Evolutionary conservation across 2,329 filamentous ascomycete genomes (phyloP).

Genomic region (Sporothrix schenckii): DNA sequence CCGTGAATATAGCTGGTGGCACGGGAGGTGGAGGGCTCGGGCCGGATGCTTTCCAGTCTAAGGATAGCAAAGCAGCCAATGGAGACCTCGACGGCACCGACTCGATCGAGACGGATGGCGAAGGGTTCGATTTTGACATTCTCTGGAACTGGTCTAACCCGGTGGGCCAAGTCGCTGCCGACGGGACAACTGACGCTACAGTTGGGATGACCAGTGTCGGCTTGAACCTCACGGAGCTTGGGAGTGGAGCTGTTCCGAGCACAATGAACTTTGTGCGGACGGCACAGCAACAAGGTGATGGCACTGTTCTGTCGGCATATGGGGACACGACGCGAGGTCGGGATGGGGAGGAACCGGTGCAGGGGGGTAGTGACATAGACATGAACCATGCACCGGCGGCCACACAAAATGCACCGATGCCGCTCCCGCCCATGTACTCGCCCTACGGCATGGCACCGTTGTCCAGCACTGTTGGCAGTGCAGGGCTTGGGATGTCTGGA

Average conservation of each 20-base stretch:
- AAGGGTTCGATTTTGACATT: conserved; percentile 21
- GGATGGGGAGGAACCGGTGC: background rate
- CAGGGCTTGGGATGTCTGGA: background rate
- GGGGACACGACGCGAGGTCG: background rate
- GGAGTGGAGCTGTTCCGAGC: background rate
- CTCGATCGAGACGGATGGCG: conserved; percentile 24
- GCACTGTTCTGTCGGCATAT: background rate
- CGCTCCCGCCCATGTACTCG: conserved; percentile 14
- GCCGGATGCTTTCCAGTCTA: background rate
- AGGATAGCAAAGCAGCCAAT: background rate
- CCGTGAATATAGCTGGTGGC: background rate
- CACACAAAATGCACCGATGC: background rate
- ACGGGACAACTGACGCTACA: background rate
- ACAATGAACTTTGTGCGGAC: background rate
- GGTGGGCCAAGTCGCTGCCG: background rate
- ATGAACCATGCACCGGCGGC: background rate
- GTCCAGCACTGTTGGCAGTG: background rate
- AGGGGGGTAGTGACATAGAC: background rate
- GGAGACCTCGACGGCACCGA: conserved; percentile 17
- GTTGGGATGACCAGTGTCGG: background rate
- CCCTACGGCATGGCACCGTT: conserved; percentile 14
- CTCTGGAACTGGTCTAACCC: conserved; percentile 21
- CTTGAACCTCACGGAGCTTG: background rate
- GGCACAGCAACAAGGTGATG: background rate
- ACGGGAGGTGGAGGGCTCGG: background rate